phyloP scores from a whole-genome alignment of 768 basidiomycete genomes.

The Leccinum olivaceopallidum region DNA sequence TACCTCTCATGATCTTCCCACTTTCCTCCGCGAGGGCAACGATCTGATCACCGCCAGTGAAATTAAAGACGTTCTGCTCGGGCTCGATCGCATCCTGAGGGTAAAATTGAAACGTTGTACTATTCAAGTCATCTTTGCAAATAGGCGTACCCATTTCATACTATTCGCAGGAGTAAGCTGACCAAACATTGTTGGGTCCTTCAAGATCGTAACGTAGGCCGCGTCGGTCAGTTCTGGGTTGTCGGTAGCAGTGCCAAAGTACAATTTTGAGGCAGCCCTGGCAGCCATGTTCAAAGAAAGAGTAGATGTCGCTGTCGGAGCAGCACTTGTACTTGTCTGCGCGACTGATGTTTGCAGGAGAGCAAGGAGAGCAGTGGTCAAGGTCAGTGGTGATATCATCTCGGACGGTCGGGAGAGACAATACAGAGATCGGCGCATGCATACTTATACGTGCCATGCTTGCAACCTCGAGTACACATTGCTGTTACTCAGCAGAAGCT shows the following conservation, averaged over 20 bases:
- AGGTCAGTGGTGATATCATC: constrained; percentile 3
- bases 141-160: constrained; percentile 23
- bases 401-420: neutral
- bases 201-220: constrained; percentile 12
- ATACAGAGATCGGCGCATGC: neutral
- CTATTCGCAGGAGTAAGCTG: constrained; percentile 23
- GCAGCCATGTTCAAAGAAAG: constrained; percentile 37
- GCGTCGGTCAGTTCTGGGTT: constrained; percentile 44
- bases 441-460: constrained; percentile 1
- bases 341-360: constrained; percentile 1
- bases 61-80: constrained; percentile 26
- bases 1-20: constrained; percentile 23
- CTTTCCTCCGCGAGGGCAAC: constrained; percentile 20
- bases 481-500: neutral
- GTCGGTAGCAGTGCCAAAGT: constrained; percentile 51
- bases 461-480: neutral
- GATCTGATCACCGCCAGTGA: constrained; percentile 23
- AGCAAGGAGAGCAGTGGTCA: constrained; percentile 10
- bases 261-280: constrained; percentile 41
- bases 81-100: constrained; percentile 24
- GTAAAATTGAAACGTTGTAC: neutral
- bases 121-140: neutral
- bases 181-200: constrained; percentile 15
- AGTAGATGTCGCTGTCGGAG: constrained; percentile 1
- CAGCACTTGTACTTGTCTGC: constrained; percentile 1